Conservation (phyloP, 169 alveolate genomes). For the Toxoplasma gondii region DNA sequence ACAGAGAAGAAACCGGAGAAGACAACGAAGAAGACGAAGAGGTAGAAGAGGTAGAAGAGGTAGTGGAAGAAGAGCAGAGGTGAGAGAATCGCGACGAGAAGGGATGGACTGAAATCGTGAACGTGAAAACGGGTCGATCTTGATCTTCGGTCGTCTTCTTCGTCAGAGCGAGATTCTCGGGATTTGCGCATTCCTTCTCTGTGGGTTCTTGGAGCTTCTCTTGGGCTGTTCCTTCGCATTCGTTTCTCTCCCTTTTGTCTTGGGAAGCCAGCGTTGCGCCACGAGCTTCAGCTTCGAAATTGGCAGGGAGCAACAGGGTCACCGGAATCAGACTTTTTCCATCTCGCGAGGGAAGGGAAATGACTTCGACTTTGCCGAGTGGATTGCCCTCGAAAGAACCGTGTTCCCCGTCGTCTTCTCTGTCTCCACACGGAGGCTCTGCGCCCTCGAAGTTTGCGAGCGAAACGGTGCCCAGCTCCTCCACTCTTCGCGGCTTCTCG, state of each 20-base stretch:
- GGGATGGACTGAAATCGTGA: background rate
- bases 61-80: background rate
- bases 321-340: background rate
- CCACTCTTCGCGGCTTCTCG: no score
- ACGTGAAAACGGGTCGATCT: no score
- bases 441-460: no score
- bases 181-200: background rate
- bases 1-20: background rate
- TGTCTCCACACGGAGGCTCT: no score
- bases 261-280: background rate
- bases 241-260: background rate
- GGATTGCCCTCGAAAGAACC: background rate
- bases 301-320: background rate
- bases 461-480: no score
- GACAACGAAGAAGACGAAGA: no score
- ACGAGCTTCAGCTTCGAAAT: background rate
- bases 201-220: background rate
- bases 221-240: background rate
- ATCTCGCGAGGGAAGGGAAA: constrained; percentile 12
- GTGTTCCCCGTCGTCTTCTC: background rate
- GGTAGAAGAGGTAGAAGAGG: background rate
- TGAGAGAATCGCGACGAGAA: background rate
- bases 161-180: background rate
- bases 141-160: background rate
- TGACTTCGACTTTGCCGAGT: background rate